Evolutionary conservation across 805 yeast species (phyloP).

Genomic region (Starmerella etchellsii): DNA sequence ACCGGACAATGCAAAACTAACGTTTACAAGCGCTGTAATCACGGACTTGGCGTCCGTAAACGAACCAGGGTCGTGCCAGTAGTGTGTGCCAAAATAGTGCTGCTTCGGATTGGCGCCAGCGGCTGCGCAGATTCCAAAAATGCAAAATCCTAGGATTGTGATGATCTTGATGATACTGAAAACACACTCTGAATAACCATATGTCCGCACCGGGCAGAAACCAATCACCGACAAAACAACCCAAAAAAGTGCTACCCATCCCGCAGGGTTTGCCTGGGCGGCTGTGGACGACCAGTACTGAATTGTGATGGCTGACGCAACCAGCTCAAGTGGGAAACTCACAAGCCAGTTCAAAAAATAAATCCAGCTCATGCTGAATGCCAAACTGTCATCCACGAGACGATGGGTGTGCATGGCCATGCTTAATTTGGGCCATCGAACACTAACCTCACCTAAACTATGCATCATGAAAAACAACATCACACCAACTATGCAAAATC

Average conservation of each 20-base stretch:
- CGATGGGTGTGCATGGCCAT: conserved; percentile 28
- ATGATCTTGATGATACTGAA: conserved; percentile 42
- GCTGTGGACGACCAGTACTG: conserved; percentile 49
- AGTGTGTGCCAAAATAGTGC: conserved; percentile 43
- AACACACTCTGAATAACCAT: conserved; percentile 50
- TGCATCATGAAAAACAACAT: conserved; percentile 48
- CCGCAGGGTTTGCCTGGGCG: conserved; percentile 38
- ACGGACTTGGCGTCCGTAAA: conserved; percentile 53
- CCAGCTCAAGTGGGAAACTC: conserved; percentile 49
- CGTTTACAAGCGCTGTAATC: conserved; percentile 49
- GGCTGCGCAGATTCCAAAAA: conserved; percentile 40
- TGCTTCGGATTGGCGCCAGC: conserved; percentile 47
- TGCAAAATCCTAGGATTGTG: conserved; percentile 45
- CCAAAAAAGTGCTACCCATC: conserved; percentile 43
- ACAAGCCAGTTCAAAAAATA: conserved; percentile 49
- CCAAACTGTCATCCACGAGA: conserved; percentile 48
- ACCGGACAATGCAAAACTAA: conserved; percentile 62
- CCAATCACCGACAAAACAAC: conserved; percentile 35
- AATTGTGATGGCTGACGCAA: conserved; percentile 44
- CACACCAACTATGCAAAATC: conserved; percentile 38
- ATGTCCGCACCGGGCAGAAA: conserved; percentile 40
- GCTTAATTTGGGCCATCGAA: conserved; percentile 44
- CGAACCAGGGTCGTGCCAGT: conserved; percentile 53
- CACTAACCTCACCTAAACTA: conserved; percentile 51
- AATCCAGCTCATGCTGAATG: conserved; percentile 57